Base-by-base conservation (phyloP, 495 filamentous ascomycete species). In the Hypomontagnella submonticulosa region DNA sequence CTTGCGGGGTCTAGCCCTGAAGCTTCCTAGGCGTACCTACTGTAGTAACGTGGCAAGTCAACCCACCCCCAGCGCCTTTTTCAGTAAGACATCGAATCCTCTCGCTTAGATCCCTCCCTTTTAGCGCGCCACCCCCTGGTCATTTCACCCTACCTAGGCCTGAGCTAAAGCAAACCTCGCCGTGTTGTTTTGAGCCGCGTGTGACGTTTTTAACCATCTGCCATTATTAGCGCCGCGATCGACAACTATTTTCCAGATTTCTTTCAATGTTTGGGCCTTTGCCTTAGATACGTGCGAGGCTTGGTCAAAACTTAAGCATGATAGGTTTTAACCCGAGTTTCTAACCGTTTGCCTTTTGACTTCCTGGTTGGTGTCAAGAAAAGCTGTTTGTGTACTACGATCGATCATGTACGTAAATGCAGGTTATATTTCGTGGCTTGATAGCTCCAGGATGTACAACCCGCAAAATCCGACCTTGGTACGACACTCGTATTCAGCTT, bases 101-200 rank as follows among this genome's bases (percentile, higher is more conserved):
- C 44, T 67, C 64, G 64, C 64, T 67, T 67, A 67, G 54, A 63
- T 60, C 49, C 20, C n/a, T 20, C 33, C 44, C 13, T 18, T 46
- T 55, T 59, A 63, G 47, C 49, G 49, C 65, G 53, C 32, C 20
- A 16, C 30, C 48, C 15, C 42, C 23, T 27, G 23, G 3, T 27
- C 6, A 3, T 27, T 27, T 27, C 23, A 6, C 23, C 23, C 23
- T 51, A 44, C 30, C 52, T 51, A 63, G 44, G 36, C 40, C 41
- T 30, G 19, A 48, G 44, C 51, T 57, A 49, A 63, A 49, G 52
- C 16, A 8, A 44, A 57, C 30, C 52, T 7, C 38, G 18, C 47
- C 54, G 36, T 41, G 37, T 50, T 42, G 56, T 53, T 56, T 63
- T 67, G 16, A 68, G 65, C 65, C 65, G 58, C 65, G 36, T 63